Conservation (phyloP, 257 asterid species). For the Schizonepeta tenuifolia region DNA sequence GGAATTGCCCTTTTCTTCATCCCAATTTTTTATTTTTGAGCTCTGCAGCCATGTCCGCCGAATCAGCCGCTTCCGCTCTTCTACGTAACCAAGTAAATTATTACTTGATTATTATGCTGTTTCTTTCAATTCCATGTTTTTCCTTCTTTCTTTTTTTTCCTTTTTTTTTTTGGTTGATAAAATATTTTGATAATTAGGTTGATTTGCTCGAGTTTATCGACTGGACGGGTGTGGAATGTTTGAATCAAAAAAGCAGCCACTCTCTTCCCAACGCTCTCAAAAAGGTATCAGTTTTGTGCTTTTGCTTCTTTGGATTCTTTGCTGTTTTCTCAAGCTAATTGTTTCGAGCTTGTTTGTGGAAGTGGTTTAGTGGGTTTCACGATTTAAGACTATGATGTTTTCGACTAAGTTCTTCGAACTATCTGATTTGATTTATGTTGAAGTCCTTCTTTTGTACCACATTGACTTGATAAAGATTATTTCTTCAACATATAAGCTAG, state of each 20-base stretch:
- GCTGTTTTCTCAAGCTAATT: conserved; percentile 3
- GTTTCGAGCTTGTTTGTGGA: not conserved
- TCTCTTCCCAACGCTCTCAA: conserved; percentile 75
- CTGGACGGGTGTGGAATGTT: conserved; percentile 88
- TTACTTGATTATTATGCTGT: not conserved
- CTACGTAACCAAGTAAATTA: conserved; percentile 59
- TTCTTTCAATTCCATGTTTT: not conserved
- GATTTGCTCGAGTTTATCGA: conserved; percentile 78
- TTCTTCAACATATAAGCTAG: too few relatives aligned
- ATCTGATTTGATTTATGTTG: not conserved
- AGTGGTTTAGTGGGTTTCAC: not conserved
- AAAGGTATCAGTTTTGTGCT: conserved; percentile 45
- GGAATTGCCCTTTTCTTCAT: conserved; percentile 14
- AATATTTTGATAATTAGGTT: conserved; percentile 42
- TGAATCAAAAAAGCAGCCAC: conserved; percentile 62
- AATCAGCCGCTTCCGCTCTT: conserved; percentile 59
- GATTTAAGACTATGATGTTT: not conserved
- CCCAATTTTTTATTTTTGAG: not conserved
- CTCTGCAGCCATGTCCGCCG: conserved; percentile 58
- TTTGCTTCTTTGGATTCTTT: not conserved
- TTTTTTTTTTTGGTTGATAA: not conserved
- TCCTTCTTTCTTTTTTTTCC: not conserved
- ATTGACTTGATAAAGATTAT: too few relatives aligned
- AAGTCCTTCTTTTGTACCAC: too few relatives aligned
- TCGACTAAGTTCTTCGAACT: not conserved